Percentiles rank a stretch among this genome's conserved stretches.
Conservation (phyloP, 768 basidiomycete species). For the Chalciporus piperatus region DNA sequence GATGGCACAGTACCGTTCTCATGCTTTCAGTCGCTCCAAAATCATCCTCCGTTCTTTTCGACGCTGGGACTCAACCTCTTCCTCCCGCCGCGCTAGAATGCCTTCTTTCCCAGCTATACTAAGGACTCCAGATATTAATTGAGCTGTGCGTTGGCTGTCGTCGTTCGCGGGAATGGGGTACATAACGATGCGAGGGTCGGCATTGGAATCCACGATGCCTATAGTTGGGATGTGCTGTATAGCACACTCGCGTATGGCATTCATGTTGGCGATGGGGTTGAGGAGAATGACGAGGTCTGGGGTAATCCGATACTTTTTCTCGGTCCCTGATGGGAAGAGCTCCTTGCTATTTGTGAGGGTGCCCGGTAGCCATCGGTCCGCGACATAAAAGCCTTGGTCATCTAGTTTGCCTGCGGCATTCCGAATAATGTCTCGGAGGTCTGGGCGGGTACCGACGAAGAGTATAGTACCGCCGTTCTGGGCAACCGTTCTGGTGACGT, state of each 20-base stretch:
- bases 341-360: conserved; percentile 84
- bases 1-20: conserved; percentile 7
- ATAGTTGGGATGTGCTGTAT: conserved; percentile 89
- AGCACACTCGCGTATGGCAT: conserved; percentile 90
- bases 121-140: conserved; percentile 85
- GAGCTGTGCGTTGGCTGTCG: conserved; percentile 87
- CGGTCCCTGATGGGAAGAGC: conserved; percentile 61
- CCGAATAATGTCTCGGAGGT: conserved; percentile 69
- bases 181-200: conserved; percentile 94
- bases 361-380: conserved; percentile 92
- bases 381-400: conserved; percentile 78
- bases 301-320: conserved; percentile 48
- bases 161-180: conserved; percentile 99
- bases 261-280: conserved; percentile 82
- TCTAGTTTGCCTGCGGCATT: conserved; percentile 81
- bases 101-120: conserved; percentile 86
- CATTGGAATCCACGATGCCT: conserved; percentile 92
- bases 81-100: conserved; percentile 42
- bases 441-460: conserved; percentile 86
- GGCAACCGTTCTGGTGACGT: conserved; percentile 80
- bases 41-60: conserved; percentile 26
- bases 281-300: conserved; percentile 92
- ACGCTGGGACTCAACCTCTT: conserved; percentile 22
- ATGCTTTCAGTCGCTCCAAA: conserved; percentile 23
- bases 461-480: conserved; percentile 80